Percentiles rank a stretch among this genome's conserved stretches.
These are phyloP conservation scores for Microstegium vimineum DNA, from an alignment of 176 grass and related monocot species.

Conservation along the genomic window DNA sequence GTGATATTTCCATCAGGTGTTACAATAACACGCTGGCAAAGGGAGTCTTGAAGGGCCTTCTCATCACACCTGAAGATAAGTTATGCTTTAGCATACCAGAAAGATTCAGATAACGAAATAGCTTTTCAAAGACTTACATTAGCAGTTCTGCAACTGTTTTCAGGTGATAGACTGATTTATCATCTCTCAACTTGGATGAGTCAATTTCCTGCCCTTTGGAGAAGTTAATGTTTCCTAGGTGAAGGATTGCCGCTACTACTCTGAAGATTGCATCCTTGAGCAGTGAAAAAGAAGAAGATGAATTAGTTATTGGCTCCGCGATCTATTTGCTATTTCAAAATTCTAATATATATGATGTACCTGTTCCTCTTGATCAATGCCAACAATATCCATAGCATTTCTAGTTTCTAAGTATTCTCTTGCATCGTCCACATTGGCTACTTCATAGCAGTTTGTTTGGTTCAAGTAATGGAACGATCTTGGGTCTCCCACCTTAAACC, in stretches of 20 bases:
- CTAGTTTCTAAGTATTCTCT: constrained; percentile 90
- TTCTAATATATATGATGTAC: constrained; percentile 42
- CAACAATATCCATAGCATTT: constrained; percentile 94
- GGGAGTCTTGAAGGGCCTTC: constrained; percentile 73
- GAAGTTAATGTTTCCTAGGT: constrained; percentile 87
- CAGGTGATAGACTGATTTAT: constrained; percentile 66
- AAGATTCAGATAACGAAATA: constrained; percentile 4
- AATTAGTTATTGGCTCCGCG: constrained; percentile 6
- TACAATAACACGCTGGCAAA: constrained; percentile 88
- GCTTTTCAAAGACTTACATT: constrained; percentile 45
- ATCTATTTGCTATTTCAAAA: background rate
- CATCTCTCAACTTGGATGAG: constrained; percentile 75
- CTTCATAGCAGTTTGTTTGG: constrained; percentile 85
- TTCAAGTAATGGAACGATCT: constrained; percentile 89
- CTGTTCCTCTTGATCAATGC: constrained; percentile 88
- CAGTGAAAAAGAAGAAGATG: constrained; percentile 9
- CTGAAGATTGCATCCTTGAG: constrained; percentile 93
- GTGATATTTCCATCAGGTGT: constrained; percentile 96
- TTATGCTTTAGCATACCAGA: constrained; percentile 21
- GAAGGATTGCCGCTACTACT: constrained; percentile 86
- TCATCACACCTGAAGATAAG: constrained; percentile 63
- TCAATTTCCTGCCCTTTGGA: constrained; percentile 82
- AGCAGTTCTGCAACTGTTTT: constrained; percentile 83
- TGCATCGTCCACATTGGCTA: constrained; percentile 85
- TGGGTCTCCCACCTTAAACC: constrained; percentile 80